Conservation (phyloP, 75 land plant genomes). For the Cryptomeria japonica region DNA sequence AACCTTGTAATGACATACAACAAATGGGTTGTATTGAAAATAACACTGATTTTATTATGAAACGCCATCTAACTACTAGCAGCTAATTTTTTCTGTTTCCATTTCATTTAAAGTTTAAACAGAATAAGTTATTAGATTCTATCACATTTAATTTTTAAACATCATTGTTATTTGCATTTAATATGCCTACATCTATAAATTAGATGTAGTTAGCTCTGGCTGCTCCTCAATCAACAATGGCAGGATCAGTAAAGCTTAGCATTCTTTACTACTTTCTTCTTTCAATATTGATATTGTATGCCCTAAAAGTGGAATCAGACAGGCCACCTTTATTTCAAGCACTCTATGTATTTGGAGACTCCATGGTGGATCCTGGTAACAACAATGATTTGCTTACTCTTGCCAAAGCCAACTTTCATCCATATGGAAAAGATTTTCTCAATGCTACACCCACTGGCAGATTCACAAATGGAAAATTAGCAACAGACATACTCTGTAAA, state of each 20-base stretch:
- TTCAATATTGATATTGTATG: neutral
- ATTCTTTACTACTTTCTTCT: neutral
- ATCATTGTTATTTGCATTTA: too few relatives aligned
- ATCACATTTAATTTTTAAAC: too few relatives aligned
- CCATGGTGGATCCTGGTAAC: slow-evolving; percentile 27
- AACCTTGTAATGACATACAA: too few relatives aligned
- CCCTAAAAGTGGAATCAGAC: neutral
- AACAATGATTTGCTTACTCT: slow-evolving; percentile 17
- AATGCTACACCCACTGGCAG: slow-evolving; percentile 10
- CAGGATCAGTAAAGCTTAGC: neutral
- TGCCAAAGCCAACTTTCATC: slow-evolving; percentile 15
- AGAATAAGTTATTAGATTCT: too few relatives aligned
- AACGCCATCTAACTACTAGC: too few relatives aligned
- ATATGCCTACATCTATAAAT: too few relatives aligned
- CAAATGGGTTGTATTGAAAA: too few relatives aligned
- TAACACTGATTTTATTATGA: too few relatives aligned
- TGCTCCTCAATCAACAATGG: neutral
- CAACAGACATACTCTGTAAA: neutral
- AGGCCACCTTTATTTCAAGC: slow-evolving; percentile 5
- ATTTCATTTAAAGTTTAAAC: too few relatives aligned
- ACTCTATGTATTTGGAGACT: slow-evolving; percentile 22
- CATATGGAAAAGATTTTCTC: slow-evolving; percentile 24
- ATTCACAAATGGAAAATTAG: slow-evolving; percentile 17
- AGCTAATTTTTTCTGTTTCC: too few relatives aligned
- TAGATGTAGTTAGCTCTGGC: too few relatives aligned